Percentiles rank a stretch among this genome's conserved stretches.
These are phyloP conservation scores for Aspergillus ustus DNA, from an alignment of 2,329 filamentous ascomycete species.

Conservation along the genomic window DNA sequence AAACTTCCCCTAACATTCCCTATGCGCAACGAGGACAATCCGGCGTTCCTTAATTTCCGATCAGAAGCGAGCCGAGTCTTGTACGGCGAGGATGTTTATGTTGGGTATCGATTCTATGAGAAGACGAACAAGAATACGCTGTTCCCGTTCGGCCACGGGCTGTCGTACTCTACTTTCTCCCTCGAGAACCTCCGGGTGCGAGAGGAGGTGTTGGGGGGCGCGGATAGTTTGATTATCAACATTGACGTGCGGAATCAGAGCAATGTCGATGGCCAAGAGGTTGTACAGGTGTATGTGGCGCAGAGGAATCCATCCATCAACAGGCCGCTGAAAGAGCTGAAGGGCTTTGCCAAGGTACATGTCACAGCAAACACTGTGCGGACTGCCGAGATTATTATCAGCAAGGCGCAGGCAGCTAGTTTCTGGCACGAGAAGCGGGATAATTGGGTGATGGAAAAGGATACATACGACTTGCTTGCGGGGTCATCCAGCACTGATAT, in stretches of 20 bases:
- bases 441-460: too few relatives aligned
- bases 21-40: too few relatives aligned
- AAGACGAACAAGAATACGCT: background rate
- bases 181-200: background rate
- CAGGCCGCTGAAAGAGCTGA: background rate
- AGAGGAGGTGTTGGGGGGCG: background rate
- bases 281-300: background rate
- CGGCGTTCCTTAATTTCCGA: too few relatives aligned
- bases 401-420: too few relatives aligned
- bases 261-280: background rate
- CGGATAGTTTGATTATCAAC: background rate
- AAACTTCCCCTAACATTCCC: too few relatives aligned
- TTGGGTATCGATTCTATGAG: conserved; percentile 10
- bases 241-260: background rate
- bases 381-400: too few relatives aligned
- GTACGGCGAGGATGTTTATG: conserved; percentile 1
- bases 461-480: too few relatives aligned
- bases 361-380: too few relatives aligned
- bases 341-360: background rate
- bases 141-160: conserved; percentile 6
- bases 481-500: too few relatives aligned
- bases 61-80: too few relatives aligned
- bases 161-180: conserved; percentile 6
- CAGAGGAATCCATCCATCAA: background rate
- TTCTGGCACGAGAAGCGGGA: too few relatives aligned